phyloP scores from a whole-genome alignment of 805 yeast species.

The Cyberlindnera subsufficiens region DNA sequence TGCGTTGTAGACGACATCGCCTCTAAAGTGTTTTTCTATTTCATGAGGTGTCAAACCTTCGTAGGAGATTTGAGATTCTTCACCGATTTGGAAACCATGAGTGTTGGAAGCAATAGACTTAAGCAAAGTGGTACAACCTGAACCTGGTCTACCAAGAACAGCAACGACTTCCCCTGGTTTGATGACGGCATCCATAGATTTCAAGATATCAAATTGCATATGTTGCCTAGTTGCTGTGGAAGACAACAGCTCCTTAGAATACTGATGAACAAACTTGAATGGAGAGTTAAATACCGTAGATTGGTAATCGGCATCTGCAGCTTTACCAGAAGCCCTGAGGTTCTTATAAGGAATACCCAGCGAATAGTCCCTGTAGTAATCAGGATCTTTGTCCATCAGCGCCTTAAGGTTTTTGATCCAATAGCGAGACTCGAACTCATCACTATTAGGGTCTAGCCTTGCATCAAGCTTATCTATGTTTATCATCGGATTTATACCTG shows the following conservation, averaged over 20 bases:
- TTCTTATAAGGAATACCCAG: slow-evolving; percentile 55
- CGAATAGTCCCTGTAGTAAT: slow-evolving; percentile 49
- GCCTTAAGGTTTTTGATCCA: slow-evolving; percentile 61
- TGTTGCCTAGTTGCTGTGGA: slow-evolving; percentile 20
- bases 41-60: slow-evolving; percentile 43
- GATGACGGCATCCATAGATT: slow-evolving; percentile 51
- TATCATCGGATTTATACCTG: slow-evolving; percentile 33
- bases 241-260: slow-evolving; percentile 12
- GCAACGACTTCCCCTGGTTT: slow-evolving; percentile 65
- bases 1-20: slow-evolving; percentile 60
- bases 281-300: slow-evolving; percentile 48
- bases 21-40: slow-evolving; percentile 42
- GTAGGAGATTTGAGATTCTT: slow-evolving; percentile 40
- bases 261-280: slow-evolving; percentile 17
- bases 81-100: slow-evolving; percentile 46
- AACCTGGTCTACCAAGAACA: slow-evolving; percentile 76
- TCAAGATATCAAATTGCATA: slow-evolving; percentile 38
- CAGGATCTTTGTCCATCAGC: slow-evolving; percentile 49
- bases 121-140: slow-evolving; percentile 60
- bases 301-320: slow-evolving; percentile 60
- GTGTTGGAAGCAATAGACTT: slow-evolving; percentile 52
- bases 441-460: slow-evolving; percentile 51
- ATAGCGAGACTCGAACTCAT: slow-evolving; percentile 46
- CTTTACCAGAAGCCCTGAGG: slow-evolving; percentile 55
- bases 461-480: slow-evolving; percentile 29